Percentiles rank a stretch among this genome's conserved stretches.
phyloP scores from a whole-genome alignment of 1,139 yeast genomes.

The Pichia cactophila region DNA sequence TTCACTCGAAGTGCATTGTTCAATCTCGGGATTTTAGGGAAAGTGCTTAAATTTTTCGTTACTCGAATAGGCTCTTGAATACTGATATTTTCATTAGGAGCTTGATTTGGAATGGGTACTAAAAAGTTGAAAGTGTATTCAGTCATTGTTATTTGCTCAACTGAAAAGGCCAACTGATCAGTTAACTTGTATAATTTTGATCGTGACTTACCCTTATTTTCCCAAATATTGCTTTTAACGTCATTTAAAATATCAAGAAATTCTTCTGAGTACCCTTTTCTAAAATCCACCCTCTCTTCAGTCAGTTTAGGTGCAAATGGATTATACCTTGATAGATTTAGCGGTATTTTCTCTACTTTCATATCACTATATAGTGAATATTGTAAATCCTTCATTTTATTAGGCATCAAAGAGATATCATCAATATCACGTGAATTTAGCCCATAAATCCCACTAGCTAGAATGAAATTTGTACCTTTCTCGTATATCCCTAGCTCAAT shows the following conservation, averaged over 20 bases:
- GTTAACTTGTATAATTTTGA: conserved; percentile 14
- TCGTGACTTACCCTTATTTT: neutral
- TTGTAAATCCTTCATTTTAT: conserved; percentile 7
- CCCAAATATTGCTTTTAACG: conserved; percentile 1
- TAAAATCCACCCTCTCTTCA: neutral
- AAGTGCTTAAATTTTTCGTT: conserved; percentile 5
- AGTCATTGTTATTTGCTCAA: conserved; percentile 14
- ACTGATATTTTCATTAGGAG: conserved; percentile 13
- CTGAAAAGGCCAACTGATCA: conserved; percentile 21
- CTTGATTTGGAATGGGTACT: conserved; percentile 21
- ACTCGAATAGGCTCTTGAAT: conserved; percentile 11
- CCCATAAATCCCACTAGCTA: conserved; percentile 22
- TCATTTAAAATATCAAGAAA: conserved; percentile 5
- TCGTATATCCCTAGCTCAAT: conserved; percentile 14
- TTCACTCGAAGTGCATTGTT: conserved; percentile 5
- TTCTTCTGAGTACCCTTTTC: conserved; percentile 3
- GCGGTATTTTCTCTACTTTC: conserved; percentile 3
- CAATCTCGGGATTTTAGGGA: conserved; percentile 7
- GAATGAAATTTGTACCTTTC: conserved; percentile 12
- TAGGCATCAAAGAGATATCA: conserved; percentile 3
- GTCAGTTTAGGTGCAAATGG: conserved; percentile 1
- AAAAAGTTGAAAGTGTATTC: conserved; percentile 18
- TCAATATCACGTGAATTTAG: conserved; percentile 2
- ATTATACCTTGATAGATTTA: conserved; percentile 2
- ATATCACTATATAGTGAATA: conserved; percentile 4